Conservation (phyloP, 2,329 filamentous ascomycete species). For the Hansfordia pulvinata region DNA sequence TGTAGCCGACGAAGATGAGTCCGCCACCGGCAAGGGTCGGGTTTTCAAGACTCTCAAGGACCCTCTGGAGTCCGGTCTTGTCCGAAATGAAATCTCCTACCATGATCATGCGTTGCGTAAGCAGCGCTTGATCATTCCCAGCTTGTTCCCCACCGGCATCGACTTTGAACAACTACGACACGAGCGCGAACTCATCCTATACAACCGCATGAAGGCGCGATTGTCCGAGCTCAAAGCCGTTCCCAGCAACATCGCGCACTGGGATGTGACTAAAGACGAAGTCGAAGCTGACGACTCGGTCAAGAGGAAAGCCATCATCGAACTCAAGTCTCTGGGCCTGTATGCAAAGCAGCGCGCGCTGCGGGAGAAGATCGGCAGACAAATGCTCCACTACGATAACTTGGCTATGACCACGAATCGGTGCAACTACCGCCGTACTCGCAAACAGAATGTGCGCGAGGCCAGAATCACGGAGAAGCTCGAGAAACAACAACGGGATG, state of each 20-base stretch:
- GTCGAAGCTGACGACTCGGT: constrained; percentile 64
- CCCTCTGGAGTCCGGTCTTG: constrained; percentile 46
- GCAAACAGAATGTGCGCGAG: constrained; percentile 93
- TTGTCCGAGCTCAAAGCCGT: constrained; percentile 74
- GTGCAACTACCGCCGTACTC: constrained; percentile 78
- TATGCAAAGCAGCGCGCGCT: constrained; percentile 78
- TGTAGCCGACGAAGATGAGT: constrained; percentile 15
- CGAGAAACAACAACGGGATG: constrained; percentile 96
- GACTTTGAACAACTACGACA: constrained; percentile 77
- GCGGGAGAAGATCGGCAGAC: constrained; percentile 73
- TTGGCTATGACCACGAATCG: constrained; percentile 95
- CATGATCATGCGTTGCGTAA: constrained; percentile 63
- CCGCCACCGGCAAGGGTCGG: constrained; percentile 24
- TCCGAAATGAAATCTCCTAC: constrained; percentile 56
- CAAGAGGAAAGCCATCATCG: constrained; percentile 83
- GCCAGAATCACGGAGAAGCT: constrained; percentile 96
- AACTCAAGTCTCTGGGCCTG: constrained; percentile 84
- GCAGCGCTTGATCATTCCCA: constrained; percentile 69
- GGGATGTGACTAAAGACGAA: constrained; percentile 62
- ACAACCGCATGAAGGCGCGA: constrained; percentile 78
- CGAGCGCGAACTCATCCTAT: constrained; percentile 76
- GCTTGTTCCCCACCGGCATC: constrained; percentile 77
- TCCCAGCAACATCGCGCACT: constrained; percentile 74
- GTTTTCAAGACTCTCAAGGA: constrained; percentile 63
- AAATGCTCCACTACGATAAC: constrained; percentile 93